Evolutionary conservation across 75 land plant species (phyloP), one percentile per base, ranked within the genome.

Genomic region (Azolla pinnata): DNA sequence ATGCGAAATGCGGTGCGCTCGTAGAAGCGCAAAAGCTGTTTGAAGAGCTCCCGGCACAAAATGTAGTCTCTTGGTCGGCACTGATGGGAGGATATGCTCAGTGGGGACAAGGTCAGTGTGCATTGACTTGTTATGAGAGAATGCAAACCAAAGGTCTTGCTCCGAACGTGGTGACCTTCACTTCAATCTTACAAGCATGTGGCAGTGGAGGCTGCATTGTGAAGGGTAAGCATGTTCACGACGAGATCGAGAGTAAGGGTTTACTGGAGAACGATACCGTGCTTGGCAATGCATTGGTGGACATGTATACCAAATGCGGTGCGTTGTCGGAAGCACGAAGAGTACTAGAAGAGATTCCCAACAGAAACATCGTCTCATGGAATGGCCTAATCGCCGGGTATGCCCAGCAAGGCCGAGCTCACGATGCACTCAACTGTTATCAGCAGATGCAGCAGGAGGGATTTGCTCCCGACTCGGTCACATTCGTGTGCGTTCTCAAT

Each of bases 341-440:
- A 24, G 66, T 64, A 2, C 35, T 64, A 60, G n/a, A 64, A 29
- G 35, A 55, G 33, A 31, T 54, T 21, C 5, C 58, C 17, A 25
- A 31, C 27, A 60, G 62, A 34, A 64, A 38, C 54, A 38, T 64
- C 17, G 61, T 53, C 35, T 20, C 60, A 17, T 64, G 59, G 60
- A 64, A 33, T 54, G 60, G 33, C 12, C 20, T 64, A 60, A 54
- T 64, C 54, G 23, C 59, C 23, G 66, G 66, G 14, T 35, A 53
- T 34, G 59, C 40, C n/a, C 66, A 64, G 23, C 31, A 68, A 17
- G 57, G 47, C 26, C 3, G 32, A 38, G 33, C 26, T 12, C 27
- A 33, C 50, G 45, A 68, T 50, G 70, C 70, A 28, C 31, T 49
- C 23, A 10, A 4, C 21, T 21, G 32, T n/a, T 64, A 45, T n/a